These are phyloP conservation scores for Pascua guehoae DNA, from an alignment of 1,284 basidiomycete species.

Conservation along the genomic window DNA sequence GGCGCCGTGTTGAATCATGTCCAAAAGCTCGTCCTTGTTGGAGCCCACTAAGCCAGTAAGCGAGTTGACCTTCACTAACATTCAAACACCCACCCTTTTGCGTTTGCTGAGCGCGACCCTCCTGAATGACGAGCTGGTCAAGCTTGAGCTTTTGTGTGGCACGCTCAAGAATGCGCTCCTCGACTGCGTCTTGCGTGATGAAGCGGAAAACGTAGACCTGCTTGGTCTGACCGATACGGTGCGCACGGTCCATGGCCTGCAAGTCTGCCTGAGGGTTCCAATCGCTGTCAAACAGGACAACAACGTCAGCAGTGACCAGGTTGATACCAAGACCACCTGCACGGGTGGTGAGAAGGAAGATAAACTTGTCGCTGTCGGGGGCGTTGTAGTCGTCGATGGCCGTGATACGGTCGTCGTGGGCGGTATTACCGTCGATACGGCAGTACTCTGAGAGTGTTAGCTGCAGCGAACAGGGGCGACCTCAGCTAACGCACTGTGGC, in stretches of 20 bases:
- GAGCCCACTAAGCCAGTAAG: conserved; percentile 58
- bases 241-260: conserved; percentile 98
- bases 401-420: conserved; percentile 91
- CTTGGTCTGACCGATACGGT: conserved; percentile 97
- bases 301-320: conserved; percentile 89
- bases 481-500: conserved; percentile 63
- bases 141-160: conserved; percentile 94
- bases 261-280: conserved; percentile 99
- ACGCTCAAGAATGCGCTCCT: conserved; percentile 94
- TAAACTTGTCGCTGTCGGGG: conserved; percentile 90
- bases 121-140: conserved; percentile 97
- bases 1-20: conserved; percentile 98
- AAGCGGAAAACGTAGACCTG: conserved; percentile 98
- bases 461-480: neutral
- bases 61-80: conserved; percentile 4
- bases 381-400: conserved; percentile 99
- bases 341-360: conserved; percentile 94
- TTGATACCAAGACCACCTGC: conserved; percentile 99
- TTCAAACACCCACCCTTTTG: conserved; percentile 36
- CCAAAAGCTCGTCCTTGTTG: conserved; percentile 92
- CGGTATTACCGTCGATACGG: conserved; percentile 91
- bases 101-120: conserved; percentile 64
- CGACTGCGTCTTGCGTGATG: conserved; percentile 92
- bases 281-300: conserved; percentile 96
- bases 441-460: conserved; percentile 71